Conservation (phyloP, 257 asterid genomes). For the Solanum paucissectum region DNA sequence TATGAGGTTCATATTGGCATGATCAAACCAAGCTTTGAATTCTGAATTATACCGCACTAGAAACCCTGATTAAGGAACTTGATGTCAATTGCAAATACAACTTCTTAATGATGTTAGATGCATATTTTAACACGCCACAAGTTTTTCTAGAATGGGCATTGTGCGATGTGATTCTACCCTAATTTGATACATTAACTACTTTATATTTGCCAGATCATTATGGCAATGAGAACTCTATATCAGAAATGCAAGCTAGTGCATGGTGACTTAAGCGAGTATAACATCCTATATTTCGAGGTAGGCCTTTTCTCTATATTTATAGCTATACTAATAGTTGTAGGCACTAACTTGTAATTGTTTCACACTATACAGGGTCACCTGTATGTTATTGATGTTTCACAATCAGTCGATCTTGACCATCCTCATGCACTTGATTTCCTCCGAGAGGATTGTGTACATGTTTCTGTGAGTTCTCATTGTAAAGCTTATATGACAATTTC, state of each 20-base stretch:
- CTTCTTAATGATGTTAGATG: neutral
- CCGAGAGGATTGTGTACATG: conserved; percentile 76
- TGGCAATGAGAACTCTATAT: conserved; percentile 70
- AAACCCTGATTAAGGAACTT: neutral
- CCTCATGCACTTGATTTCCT: conserved; percentile 92
- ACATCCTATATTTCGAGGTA: conserved; percentile 81
- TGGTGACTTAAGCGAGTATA: conserved; percentile 94
- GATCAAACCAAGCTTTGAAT: neutral
- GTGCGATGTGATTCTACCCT: neutral
- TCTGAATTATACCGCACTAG: neutral
- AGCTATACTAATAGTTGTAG: neutral
- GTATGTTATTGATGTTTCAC: conserved; percentile 89
- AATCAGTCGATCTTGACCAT: conserved; percentile 95
- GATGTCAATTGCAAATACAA: neutral
- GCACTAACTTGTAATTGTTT: neutral
- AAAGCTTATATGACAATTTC: neutral
- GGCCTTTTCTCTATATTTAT: neutral
- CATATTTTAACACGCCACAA: neutral
- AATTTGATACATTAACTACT: neutral
- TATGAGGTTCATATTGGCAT: neutral
- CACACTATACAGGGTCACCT: conserved; percentile 60
- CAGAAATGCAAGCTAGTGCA: conserved; percentile 97
- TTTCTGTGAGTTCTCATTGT: conserved; percentile 46
- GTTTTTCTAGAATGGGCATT: neutral
- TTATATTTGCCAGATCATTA: conserved; percentile 40